A percentile compares a stretch with the other conserved stretches of the same genome.
Evolutionary conservation across 768 basidiomycete species (phyloP).

Genomic region (Termitomyces sp.): DNA sequence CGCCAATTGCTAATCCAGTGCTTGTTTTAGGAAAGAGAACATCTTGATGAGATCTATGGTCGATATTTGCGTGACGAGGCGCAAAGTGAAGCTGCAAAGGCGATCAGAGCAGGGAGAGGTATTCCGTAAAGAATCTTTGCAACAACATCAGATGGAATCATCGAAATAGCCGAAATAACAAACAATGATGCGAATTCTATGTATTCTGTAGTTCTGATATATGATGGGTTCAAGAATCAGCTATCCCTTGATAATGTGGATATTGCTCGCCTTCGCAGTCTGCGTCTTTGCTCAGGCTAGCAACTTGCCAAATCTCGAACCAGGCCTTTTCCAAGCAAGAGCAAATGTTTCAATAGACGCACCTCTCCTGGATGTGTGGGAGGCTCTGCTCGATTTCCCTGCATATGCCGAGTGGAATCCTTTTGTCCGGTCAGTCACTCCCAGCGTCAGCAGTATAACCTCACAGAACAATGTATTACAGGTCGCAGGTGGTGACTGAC

Average conservation of each 20-base stretch:
- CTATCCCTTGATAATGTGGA: neutral
- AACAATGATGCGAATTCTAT: too few relatives aligned
- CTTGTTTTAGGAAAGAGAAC: slow-evolving; percentile 17
- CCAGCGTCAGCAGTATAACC: neutral
- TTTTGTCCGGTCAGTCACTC: slow-evolving; percentile 19
- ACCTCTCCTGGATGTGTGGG: slow-evolving; percentile 45
- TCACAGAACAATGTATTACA: neutral
- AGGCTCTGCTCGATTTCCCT: slow-evolving; percentile 42
- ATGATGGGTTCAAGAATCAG: neutral
- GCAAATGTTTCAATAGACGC: slow-evolving; percentile 41
- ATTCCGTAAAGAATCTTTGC: slow-evolving; percentile 33
- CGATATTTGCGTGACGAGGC: slow-evolving; percentile 55
- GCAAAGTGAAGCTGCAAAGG: slow-evolving; percentile 48
- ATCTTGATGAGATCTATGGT: slow-evolving; percentile 43
- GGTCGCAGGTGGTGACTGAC: slow-evolving; percentile 22
- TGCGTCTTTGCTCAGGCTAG: slow-evolving; percentile 2
- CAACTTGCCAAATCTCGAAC: slow-evolving; percentile 21
- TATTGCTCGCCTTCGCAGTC: neutral
- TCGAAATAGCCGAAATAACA: neutral
- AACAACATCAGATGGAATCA: neutral
- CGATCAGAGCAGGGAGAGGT: slow-evolving; percentile 35
- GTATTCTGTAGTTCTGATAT: too few relatives aligned
- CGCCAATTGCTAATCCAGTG: neutral
- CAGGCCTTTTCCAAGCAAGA: slow-evolving; percentile 30
- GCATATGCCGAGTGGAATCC: slow-evolving; percentile 48